A percentile compares a stretch with the other conserved stretches of the same genome.
phyloP scores from a whole-genome alignment of 257 asterid genomes.

The Jacaranda copaia region DNA sequence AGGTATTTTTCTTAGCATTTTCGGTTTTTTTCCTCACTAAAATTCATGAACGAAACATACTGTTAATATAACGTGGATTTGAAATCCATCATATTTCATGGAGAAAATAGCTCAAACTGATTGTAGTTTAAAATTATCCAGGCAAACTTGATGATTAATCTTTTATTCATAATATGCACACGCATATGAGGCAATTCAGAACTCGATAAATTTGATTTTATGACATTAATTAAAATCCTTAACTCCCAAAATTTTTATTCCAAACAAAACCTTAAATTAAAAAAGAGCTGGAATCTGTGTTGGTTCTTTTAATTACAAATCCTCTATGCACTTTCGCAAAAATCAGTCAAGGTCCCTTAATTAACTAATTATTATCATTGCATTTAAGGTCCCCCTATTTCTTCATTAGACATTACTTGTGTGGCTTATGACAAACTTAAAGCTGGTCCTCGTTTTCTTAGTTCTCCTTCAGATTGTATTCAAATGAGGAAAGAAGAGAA shows the following conservation, averaged over 20 bases:
- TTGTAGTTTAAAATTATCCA: too few relatives aligned
- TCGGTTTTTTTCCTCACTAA: too few relatives aligned
- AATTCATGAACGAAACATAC: too few relatives aligned
- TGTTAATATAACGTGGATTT: too few relatives aligned
- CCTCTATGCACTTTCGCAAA: background rate
- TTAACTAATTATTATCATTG: background rate
- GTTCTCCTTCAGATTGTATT: background rate
- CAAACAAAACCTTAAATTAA: background rate
- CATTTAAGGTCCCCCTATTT: background rate
- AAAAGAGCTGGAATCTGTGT: background rate
- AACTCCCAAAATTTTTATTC: background rate
- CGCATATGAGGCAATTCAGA: too few relatives aligned
- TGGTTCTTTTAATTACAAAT: background rate
- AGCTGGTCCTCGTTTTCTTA: background rate
- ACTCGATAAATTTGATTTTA: too few relatives aligned
- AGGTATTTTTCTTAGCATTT: too few relatives aligned
- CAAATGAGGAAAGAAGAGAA: background rate
- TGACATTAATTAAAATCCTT: background rate
- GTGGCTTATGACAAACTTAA: background rate
- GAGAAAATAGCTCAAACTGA: too few relatives aligned
- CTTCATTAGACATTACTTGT: background rate
- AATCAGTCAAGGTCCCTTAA: background rate
- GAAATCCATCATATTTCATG: too few relatives aligned
- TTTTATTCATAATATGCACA: too few relatives aligned
- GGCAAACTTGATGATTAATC: too few relatives aligned